Evolutionary conservation across 192 early-diverging fungal genomes (phyloP), one percentile per base, ranked within the genome.

Genomic region (Podila minutissima): DNA sequence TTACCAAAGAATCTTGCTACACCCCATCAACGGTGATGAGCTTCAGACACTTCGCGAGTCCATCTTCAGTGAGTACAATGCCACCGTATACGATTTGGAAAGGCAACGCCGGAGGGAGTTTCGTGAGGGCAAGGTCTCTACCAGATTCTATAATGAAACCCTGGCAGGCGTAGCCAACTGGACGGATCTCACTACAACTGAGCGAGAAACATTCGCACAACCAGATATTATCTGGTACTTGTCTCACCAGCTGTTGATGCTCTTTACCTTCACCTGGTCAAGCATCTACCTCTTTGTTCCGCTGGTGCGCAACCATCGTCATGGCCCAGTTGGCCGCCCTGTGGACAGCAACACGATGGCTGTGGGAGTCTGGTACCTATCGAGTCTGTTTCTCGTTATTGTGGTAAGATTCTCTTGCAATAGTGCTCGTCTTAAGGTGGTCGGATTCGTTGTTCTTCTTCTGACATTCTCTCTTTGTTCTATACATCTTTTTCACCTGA

Each of bases 251-350:
- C 26, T 73, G 41, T 7, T 73, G 3, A 81, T 73, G 66, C 13
- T 73, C 12, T 31, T 73, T 33, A 63, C 70, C 24, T 72, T 35
- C 7, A 26, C 22, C 9, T 81, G 77, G 77, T 66, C 46, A 1
- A 69, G 70, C 4, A 20, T 69, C 33, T 81, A 69, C 37, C 69
- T 81, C 62, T 81, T 81, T 57, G 62, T 81, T 17, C 77, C 77
- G 28, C 49, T 81, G 13, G 32, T 81, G 29, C 58, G 41, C 22
- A 59, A 69, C 48, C 67, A 76, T 60, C 67, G 62, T 19, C 49
- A 64, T 28, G 67, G 70, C 4, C 49, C 66, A 32, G 60, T 81
- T 13, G 67, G 53, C 31, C 51, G 67, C 4, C 74, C 67, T 3
- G 22, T 68, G 13, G 77, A 73, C 33, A 65, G 66, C 49, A 67